A percentile compares a stretch with the other conserved stretches of the same genome.
phyloP scores from a whole-genome alignment of 2,329 filamentous ascomycete species.

The Stemphylium vesicarium region DNA sequence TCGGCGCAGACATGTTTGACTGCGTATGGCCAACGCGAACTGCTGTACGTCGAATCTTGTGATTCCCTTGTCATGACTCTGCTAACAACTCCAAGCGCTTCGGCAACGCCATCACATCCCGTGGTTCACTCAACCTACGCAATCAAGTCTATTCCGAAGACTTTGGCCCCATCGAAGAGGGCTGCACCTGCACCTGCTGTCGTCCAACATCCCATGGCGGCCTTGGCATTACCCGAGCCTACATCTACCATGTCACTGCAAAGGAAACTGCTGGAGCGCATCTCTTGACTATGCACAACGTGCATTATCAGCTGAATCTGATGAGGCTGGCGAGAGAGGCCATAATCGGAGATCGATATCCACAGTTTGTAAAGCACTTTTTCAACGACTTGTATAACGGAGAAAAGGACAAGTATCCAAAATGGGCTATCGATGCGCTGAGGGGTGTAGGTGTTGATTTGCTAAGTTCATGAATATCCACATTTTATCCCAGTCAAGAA shows the following conservation, averaged over 20 bases:
- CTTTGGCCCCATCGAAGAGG: conserved; percentile 82
- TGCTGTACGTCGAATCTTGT: conserved; percentile 60
- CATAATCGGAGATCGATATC: conserved; percentile 81
- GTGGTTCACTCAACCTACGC: conserved; percentile 83
- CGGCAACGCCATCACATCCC: conserved; percentile 86
- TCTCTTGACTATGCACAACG: conserved; percentile 90
- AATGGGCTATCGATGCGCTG: conserved; percentile 84
- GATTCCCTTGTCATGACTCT: no score
- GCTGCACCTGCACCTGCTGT: conserved; percentile 82
- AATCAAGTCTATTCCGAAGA: conserved; percentile 77
- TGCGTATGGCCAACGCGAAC: conserved; percentile 98
- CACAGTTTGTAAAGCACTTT: conserved; percentile 77
- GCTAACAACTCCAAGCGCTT: conserved; percentile 65
- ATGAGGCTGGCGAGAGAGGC: conserved; percentile 79
- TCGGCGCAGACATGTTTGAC: conserved; percentile 99
- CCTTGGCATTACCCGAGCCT: conserved; percentile 83
- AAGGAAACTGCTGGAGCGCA: conserved; percentile 95
- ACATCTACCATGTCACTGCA: conserved; percentile 86
- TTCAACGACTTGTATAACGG: conserved; percentile 73
- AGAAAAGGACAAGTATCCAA: conserved; percentile 71
- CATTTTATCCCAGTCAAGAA: no score
- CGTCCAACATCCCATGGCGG: conserved; percentile 69
- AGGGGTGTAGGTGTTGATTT: conserved; percentile 72
- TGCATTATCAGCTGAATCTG: conserved; percentile 86
- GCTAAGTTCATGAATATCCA: conserved; percentile 20